These are phyloP conservation scores for Chlorella sp. DNA, from an alignment of 139 green algal species.

Conservation along the genomic window DNA sequence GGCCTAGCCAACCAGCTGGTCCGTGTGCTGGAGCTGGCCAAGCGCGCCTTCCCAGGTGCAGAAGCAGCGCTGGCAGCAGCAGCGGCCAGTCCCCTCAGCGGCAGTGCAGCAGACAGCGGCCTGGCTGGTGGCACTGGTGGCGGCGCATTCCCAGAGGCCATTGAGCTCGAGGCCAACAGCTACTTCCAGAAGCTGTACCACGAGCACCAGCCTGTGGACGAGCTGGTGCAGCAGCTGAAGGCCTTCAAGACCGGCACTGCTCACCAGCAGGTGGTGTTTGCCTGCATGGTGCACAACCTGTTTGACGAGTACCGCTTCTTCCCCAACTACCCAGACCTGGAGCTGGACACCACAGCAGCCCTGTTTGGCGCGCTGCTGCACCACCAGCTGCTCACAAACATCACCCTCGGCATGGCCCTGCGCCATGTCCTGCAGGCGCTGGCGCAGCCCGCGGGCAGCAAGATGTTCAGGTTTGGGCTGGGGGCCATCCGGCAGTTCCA, in stretches of 20 bases:
- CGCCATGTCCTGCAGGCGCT: constrained; percentile 78
- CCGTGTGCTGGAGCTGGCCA: no score
- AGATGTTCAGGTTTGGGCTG: background rate
- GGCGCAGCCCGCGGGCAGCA: background rate
- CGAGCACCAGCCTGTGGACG: background rate
- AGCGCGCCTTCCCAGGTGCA: no score
- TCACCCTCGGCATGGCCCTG: constrained; percentile 83
- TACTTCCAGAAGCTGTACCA: background rate
- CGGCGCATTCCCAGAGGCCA: no score
- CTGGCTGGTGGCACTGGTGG: no score
- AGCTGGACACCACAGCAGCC: constrained; percentile 64
- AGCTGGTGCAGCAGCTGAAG: constrained; percentile 4
- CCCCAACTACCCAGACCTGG: no score
- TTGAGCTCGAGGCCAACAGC: background rate
- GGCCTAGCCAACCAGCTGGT: no score
- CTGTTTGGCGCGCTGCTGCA: constrained; percentile 81
- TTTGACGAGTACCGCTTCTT: no score
- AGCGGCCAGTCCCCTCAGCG: no score
- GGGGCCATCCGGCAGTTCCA: background rate
- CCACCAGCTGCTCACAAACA: constrained; percentile 65
- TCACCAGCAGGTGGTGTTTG: constrained; percentile 73
- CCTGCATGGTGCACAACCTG: constrained; percentile 97
- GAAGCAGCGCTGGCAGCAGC: no score
- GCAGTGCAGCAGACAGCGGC: no score
- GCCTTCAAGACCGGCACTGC: constrained; percentile 1